Evolutionary conservation across 257 asterid species (phyloP).

Genomic region (Catharanthus roseus): DNA sequence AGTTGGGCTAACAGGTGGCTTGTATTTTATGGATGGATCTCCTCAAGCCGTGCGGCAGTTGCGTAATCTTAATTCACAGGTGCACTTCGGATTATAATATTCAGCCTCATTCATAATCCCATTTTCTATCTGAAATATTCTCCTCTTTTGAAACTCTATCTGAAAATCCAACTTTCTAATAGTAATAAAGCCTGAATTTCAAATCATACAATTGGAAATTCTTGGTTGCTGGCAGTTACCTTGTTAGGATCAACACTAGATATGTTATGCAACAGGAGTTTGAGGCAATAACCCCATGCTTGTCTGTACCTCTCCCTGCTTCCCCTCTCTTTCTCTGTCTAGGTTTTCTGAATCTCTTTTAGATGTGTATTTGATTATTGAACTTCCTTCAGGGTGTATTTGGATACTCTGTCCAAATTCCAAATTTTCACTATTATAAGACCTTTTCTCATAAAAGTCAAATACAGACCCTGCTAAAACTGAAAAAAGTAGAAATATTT

Average conservation of each 20-base stretch:
- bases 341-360: not conserved
- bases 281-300: not conserved
- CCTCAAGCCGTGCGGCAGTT: slow-evolving; percentile 88
- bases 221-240: not conserved
- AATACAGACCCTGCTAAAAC: too few relatives aligned
- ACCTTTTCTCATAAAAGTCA: too few relatives aligned
- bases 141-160: not conserved
- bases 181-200: not conserved
- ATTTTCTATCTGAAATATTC: not conserved
- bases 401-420: too few relatives aligned
- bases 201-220: not conserved
- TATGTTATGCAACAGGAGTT: not conserved
- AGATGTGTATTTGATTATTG: not conserved
- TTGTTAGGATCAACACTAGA: not conserved
- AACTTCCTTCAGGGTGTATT: not conserved
- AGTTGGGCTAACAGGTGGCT: slow-evolving; percentile 87
- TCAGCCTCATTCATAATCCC: not conserved
- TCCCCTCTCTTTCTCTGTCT: not conserved
- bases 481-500: too few relatives aligned
- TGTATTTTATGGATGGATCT: slow-evolving; percentile 91
- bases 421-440: too few relatives aligned
- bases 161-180: not conserved
- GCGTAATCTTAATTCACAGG: slow-evolving; percentile 77
- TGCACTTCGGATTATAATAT: slow-evolving; percentile 19
- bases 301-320: not conserved